Evolutionary conservation across 2,329 filamentous ascomycete genomes (phyloP), one percentile per base, ranked within the genome.

Genomic region (Cladophialophora carrionii): DNA sequence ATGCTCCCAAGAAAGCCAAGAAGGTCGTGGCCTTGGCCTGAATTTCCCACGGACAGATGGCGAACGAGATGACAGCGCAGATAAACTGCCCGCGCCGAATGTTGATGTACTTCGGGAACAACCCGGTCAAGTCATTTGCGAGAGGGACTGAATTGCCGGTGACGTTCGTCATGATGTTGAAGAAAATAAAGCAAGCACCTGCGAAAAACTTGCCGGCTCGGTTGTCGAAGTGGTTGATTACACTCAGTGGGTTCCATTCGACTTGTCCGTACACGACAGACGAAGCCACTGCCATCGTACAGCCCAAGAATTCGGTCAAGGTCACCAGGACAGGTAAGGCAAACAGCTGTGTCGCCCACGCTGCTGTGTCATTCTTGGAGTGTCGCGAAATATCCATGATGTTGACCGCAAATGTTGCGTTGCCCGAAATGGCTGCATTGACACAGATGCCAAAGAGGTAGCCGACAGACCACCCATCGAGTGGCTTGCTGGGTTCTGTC

Each of bases 41-140:
- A 56, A 82, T 81, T 72, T 80, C 78, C 80, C 80, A 81, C 0
- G 80, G 80, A 0, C 79, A 78, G 0, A 78, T 74, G n/a, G 74
- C 78, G 78, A 77, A 83, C 10, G 73, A 74, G 57, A 80, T 64
- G 1, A 81, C 66, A 1, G 79, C 77, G 57, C 76, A 73, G 29
- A 72, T 64, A 9, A 69, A 68, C 14, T 58, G 78, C 0, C 81
- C 82, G 1, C 82, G 77, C 12, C 81, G 76, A 62, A 84, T 82
- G 72, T 85, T 84, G 71, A 86, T 75, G 69, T 79, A 85, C 49
- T 77, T 77, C 0, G 84, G 84, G 48, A 84, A 80, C 7, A 85
- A 72, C 1, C 80, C 80, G 0, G 80, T 82, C 55, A 85, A 72
- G 71, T 85, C 84, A 64, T 84, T 85, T 3, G 67, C 62, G 4